Evolutionary conservation across 805 yeast species (phyloP), one percentile per base, ranked within the genome.

Genomic region (Candida ulmi): DNA sequence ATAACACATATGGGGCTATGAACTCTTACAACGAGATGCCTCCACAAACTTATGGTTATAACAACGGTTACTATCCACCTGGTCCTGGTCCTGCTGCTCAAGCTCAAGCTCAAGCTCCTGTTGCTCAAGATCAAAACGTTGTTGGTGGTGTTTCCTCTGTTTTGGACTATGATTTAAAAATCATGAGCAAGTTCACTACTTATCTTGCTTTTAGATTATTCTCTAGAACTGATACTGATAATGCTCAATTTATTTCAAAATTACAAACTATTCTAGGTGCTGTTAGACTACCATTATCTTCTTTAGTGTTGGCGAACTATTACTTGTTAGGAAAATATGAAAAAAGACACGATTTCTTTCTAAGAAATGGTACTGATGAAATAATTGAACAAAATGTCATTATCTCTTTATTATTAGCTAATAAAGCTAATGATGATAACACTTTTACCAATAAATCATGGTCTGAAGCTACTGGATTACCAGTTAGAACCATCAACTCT

Each of bases 401-500:
- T 32, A 70, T 83, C 17, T 73, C 95, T 3, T 70, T 91, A 33
- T 76, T 91, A 28, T 68, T 91, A 45, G 95, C 96, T 35, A 91
- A 91, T 68, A 91, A 91, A 65, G 87, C 88, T 61, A 88, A 90
- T 58, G 98, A 91, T 63, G 99, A 91, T 66, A 88, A 91, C 65
- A 91, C 97, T 23, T 91, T 91, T 58, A 88, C 95, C 44, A 91
- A 91, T 65, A 81, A 80, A 55, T 87, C 96, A 8, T 91, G 99
- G 99, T 76, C 88, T 31, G 88, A 88, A 45, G 98, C 97, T n/a
- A 85, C 96, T 5, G 95, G 95, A 16, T 72, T 91, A 46, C 62
- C 76, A 7, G 69, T 86, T 35, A 55, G 55, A 2, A 62, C 72
- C 27, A 71, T 91, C 46, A 88, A 90, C 54, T 53, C 58, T 15